Conservation (phyloP, 2,329 filamentous ascomycete genomes). For the Raffaelea arxii region DNA sequence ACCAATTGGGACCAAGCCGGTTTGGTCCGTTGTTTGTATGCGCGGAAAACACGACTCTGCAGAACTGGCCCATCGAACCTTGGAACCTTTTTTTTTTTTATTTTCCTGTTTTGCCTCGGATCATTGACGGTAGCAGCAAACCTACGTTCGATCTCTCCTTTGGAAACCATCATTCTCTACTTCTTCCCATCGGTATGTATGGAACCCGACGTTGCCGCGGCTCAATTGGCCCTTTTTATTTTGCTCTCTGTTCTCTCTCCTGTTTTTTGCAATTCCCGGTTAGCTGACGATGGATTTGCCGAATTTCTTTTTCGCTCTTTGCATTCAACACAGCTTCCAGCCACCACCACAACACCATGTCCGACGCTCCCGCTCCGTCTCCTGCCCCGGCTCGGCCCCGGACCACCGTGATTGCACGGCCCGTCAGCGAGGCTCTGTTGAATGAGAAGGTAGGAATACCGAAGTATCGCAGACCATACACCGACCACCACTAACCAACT, state of each 20-base stretch:
- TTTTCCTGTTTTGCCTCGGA: too few relatives aligned
- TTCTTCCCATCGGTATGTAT: background rate
- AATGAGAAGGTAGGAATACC: conserved; percentile 80
- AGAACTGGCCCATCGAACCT: background rate
- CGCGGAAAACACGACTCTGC: conserved; percentile 8
- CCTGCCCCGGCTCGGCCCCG: conserved; percentile 45
- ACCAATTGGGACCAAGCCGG: conserved; percentile 5
- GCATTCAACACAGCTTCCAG: background rate
- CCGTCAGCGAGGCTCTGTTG: conserved; percentile 93
- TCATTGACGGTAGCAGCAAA: background rate
- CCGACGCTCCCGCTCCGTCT: conserved; percentile 41
- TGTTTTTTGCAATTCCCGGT: too few relatives aligned
- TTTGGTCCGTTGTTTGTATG: conserved; percentile 10
- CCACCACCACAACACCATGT: conserved; percentile 33
- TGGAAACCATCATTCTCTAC: background rate
- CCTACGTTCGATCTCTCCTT: too few relatives aligned
- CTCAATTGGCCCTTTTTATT: background rate
- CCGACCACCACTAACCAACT: conserved; percentile 8
- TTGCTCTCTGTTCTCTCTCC: too few relatives aligned
- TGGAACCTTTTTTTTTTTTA: too few relatives aligned
- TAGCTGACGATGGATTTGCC: too few relatives aligned
- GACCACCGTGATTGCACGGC: conserved; percentile 60
- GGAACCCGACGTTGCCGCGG: too few relatives aligned
- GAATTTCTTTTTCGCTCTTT: too few relatives aligned
- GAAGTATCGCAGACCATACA: too few relatives aligned